A percentile compares a stretch with the other conserved stretches of the same genome.
These are phyloP conservation scores for Wickerhamomyces sp. DNA, from an alignment of 1,139 yeast genomes.

Conservation along the genomic window DNA sequence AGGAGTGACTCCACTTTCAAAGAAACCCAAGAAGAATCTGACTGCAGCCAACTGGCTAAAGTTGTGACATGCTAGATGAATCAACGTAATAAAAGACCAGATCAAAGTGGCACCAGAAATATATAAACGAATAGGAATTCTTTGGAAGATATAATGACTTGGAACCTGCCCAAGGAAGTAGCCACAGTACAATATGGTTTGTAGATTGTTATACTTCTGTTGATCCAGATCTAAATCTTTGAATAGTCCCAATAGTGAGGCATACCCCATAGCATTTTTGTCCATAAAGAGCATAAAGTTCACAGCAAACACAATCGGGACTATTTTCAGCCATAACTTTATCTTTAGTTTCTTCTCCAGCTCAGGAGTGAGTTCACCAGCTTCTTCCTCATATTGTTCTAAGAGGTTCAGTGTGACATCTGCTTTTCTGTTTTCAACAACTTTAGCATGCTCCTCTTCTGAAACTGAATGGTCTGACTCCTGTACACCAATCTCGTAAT, in stretches of 20 bases:
- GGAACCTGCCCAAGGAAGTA: constrained; percentile 29
- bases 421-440: constrained; percentile 7
- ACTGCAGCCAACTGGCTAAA: constrained; percentile 37
- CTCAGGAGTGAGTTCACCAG: constrained; percentile 14
- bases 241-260: constrained; percentile 13
- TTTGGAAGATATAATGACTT: constrained; percentile 30
- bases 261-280: constrained; percentile 17
- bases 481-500: too few species aligned
- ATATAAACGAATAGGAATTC: constrained; percentile 30
- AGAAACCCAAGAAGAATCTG: constrained; percentile 43
- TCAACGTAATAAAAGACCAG: constrained; percentile 8
- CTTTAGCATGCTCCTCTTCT: background rate
- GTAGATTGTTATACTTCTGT: constrained; percentile 10
- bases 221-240: constrained; percentile 11
- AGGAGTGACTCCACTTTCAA: constrained; percentile 47
- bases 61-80: constrained; percentile 12
- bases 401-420: constrained; percentile 11
- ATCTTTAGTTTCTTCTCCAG: constrained; percentile 7
- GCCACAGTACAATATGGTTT: constrained; percentile 6
- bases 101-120: constrained; percentile 1
- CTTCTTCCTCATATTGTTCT: constrained; percentile 9
- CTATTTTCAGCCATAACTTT: constrained; percentile 11
- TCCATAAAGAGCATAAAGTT: constrained; percentile 17
- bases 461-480: too few species aligned
- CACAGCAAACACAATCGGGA: constrained; percentile 14